Percentiles rank a stretch among this genome's conserved stretches.
phyloP scores from a whole-genome alignment of 768 basidiomycete genomes.

The Panaeolus cyanescens region DNA sequence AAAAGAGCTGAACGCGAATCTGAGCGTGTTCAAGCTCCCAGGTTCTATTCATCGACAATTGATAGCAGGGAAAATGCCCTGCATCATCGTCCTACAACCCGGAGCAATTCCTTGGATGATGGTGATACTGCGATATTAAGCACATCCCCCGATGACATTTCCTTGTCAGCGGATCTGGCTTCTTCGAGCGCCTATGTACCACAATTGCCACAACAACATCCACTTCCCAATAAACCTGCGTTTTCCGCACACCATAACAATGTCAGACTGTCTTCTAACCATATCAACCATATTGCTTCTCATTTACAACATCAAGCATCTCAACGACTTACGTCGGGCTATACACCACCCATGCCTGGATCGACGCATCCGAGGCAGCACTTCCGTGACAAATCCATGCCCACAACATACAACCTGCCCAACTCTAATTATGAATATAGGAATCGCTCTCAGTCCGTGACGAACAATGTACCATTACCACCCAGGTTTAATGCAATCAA shows the following conservation, averaged over 20 bases:
- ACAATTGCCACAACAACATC: too few relatives aligned
- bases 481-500: background rate
- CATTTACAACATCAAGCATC: background rate
- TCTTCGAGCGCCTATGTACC: too few relatives aligned
- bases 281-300: background rate
- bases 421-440: background rate
- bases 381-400: background rate
- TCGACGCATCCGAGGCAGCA: background rate
- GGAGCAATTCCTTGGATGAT: background rate
- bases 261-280: background rate
- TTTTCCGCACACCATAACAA: too few relatives aligned
- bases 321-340: background rate
- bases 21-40: background rate
- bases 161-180: too few relatives aligned
- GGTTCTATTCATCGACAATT: background rate
- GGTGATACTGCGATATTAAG: background rate
- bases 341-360: background rate
- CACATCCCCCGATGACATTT: too few relatives aligned
- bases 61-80: background rate
- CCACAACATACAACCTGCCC: background rate
- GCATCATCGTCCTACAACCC: background rate
- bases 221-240: too few relatives aligned
- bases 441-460: background rate
- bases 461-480: background rate
- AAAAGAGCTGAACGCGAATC: background rate